phyloP scores from a whole-genome alignment of 2,329 filamentous ascomycete genomes.

The Xylaria digitata region DNA sequence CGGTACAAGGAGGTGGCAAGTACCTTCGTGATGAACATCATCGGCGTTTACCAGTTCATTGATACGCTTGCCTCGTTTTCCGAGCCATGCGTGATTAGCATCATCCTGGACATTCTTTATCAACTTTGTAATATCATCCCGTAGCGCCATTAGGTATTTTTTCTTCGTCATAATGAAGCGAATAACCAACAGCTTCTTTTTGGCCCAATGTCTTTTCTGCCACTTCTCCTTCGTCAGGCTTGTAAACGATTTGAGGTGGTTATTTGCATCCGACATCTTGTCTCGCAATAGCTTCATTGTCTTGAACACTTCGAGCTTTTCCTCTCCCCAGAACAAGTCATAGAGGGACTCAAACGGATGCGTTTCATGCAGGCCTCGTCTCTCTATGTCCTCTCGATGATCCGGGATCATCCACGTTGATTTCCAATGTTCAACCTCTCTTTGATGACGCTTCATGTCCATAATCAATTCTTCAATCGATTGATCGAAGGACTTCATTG shows the following conservation, averaged over 20 bases:
- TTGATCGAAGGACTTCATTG: neutral
- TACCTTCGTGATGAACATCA: conserved; percentile 1
- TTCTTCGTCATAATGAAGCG: conserved; percentile 1
- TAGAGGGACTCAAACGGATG: conserved; percentile 6
- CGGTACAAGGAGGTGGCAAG: neutral
- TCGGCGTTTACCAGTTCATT: neutral
- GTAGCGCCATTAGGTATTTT: neutral
- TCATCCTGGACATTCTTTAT: conserved; percentile 1
- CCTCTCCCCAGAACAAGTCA: conserved; percentile 1
- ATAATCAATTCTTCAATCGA: conserved; percentile 6
- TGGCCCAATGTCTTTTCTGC: neutral
- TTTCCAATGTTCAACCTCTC: conserved; percentile 1
- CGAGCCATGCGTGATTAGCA: neutral
- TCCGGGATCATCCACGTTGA: conserved; percentile 6
- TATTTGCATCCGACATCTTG: neutral
- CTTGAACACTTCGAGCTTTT: neutral
- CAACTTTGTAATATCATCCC: neutral
- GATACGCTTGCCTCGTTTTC: neutral
- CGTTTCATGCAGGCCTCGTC: neutral
- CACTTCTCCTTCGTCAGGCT: neutral
- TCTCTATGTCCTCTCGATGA: neutral
- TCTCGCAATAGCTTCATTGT: conserved; percentile 1
- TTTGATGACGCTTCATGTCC: neutral
- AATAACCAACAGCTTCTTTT: neutral
- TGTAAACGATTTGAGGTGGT: neutral